These are phyloP conservation scores for Pholiota molesta DNA, from an alignment of 768 basidiomycete genomes.

Conservation along the genomic window DNA sequence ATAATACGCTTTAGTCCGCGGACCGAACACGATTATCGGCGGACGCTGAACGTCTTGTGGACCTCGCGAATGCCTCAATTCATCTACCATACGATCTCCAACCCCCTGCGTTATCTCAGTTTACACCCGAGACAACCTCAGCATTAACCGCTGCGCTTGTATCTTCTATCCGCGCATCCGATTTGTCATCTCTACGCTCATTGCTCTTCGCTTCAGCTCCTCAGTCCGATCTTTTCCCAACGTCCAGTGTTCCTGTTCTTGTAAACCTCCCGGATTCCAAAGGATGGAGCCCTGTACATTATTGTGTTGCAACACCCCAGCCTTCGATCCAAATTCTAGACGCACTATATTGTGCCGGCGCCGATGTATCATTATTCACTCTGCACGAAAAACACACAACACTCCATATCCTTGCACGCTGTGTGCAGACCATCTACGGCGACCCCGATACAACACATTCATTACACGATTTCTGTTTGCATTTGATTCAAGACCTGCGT, in stretches of 20 bases:
- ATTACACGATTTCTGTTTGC: conserved; percentile 62
- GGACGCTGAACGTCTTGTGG: conserved; percentile 39
- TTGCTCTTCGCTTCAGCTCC: conserved; percentile 56
- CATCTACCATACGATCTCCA: conserved; percentile 39
- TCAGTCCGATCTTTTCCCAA: conserved; percentile 39
- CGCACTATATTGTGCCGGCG: conserved; percentile 74
- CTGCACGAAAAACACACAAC: conserved; percentile 63
- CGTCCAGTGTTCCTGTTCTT: conserved; percentile 50
- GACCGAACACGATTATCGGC: conserved; percentile 38
- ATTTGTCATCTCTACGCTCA: conserved; percentile 53
- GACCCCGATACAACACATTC: conserved; percentile 36
- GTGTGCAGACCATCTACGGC: conserved; percentile 33
- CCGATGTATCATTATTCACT: conserved; percentile 74
- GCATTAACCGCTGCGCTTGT: conserved; percentile 55
- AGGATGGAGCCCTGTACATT: conserved; percentile 77
- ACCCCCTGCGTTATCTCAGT: conserved; percentile 42
- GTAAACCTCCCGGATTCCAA: conserved; percentile 69
- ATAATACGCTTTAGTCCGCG: conserved; percentile 34
- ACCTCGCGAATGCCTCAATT: conserved; percentile 41
- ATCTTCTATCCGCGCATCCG: conserved; percentile 51
- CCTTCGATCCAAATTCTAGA: conserved; percentile 70
- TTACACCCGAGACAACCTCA: conserved; percentile 43
- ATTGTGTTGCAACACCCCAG: conserved; percentile 57
- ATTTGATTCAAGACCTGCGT: conserved; percentile 70
- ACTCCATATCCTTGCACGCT: conserved; percentile 66